A percentile compares a stretch with the other conserved stretches of the same genome.
Evolutionary conservation across 176 grass and related monocot species (phyloP).

Genomic region (Carex scoparia): DNA sequence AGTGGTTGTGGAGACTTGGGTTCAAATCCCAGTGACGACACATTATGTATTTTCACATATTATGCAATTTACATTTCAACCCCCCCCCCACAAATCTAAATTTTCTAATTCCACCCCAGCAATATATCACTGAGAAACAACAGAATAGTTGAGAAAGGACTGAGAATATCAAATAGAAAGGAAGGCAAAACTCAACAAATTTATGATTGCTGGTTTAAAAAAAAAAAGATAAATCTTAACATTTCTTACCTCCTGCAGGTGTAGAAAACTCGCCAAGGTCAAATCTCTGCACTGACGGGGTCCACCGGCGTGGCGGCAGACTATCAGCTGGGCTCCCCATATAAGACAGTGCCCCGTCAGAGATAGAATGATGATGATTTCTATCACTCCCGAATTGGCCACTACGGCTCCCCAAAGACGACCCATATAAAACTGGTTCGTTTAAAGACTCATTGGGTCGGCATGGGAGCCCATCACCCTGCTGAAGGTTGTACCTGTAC

Average conservation of each 20-base stretch:
- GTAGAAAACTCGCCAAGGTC: slow-evolving; percentile 87
- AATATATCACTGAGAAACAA: neutral
- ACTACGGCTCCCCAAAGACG: slow-evolving; percentile 17
- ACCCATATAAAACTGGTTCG: slow-evolving; percentile 1
- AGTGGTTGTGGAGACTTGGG: too few relatives aligned
- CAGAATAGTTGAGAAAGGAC: neutral
- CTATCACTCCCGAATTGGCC: slow-evolving; percentile 15
- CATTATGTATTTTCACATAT: too few relatives aligned
- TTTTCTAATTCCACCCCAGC: too few relatives aligned
- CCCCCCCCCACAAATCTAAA: too few relatives aligned
- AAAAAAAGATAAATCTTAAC: slow-evolving; percentile 29
- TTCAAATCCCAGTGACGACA: too few relatives aligned
- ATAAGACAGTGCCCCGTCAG: slow-evolving; percentile 92
- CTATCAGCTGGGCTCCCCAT: slow-evolving; percentile 81
- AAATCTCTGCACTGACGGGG: slow-evolving; percentile 75
- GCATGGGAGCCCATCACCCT: neutral
- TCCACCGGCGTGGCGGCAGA: slow-evolving; percentile 70
- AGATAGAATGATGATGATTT: slow-evolving; percentile 76
- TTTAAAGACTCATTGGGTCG: neutral
- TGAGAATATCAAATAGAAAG: neutral
- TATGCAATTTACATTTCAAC: too few relatives aligned
- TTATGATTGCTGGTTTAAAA: neutral
- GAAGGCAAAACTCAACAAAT: neutral
- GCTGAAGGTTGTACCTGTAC: neutral
- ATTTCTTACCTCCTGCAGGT: slow-evolving; percentile 60